Evolutionary conservation across 495 filamentous ascomycete species (phyloP).

Genomic region (Aspergillus funiculosus): DNA sequence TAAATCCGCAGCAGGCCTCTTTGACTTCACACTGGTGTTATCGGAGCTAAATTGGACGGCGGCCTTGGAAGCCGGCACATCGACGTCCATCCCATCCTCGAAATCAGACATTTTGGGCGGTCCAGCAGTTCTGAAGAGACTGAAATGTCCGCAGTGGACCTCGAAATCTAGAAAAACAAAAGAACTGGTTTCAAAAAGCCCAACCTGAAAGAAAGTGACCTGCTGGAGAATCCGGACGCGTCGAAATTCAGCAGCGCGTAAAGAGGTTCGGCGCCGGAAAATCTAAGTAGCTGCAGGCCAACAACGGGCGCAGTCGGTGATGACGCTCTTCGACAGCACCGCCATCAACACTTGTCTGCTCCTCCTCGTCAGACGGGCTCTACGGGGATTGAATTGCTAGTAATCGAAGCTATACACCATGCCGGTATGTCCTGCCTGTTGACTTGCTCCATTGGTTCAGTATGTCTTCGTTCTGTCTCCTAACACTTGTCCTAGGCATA

Average conservation of each 20-base stretch:
- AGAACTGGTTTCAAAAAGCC: too few species aligned
- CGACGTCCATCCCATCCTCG: slow-evolving; percentile 86
- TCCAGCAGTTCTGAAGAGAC: too few species aligned
- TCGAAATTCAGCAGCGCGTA: slow-evolving; percentile 35
- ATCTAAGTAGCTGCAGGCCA: slow-evolving; percentile 27
- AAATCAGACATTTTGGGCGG: slow-evolving; percentile 71
- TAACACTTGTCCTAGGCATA: slow-evolving; percentile 58
- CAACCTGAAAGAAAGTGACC: not conserved
- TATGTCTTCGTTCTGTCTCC: not conserved
- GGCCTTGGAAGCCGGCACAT: slow-evolving; percentile 50
- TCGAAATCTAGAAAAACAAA: too few species aligned
- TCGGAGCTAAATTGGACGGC: slow-evolving; percentile 52
- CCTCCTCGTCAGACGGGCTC: slow-evolving; percentile 20
- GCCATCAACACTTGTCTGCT: slow-evolving; percentile 19
- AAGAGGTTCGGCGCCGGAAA: slow-evolving; percentile 44
- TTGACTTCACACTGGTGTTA: slow-evolving; percentile 69
- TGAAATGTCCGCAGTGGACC: too few species aligned
- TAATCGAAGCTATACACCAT: slow-evolving; percentile 30
- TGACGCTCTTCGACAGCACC: slow-evolving; percentile 33
- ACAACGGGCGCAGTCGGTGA: slow-evolving; percentile 22
- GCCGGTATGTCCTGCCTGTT: slow-evolving; percentile 39
- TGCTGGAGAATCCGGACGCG: slow-evolving; percentile 28
- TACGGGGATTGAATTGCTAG: slow-evolving; percentile 16
- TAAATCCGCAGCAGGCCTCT: slow-evolving; percentile 85
- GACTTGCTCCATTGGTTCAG: not conserved